phyloP scores from a whole-genome alignment of 179 eudicot genomes.

The Kewa caespitosa region DNA sequence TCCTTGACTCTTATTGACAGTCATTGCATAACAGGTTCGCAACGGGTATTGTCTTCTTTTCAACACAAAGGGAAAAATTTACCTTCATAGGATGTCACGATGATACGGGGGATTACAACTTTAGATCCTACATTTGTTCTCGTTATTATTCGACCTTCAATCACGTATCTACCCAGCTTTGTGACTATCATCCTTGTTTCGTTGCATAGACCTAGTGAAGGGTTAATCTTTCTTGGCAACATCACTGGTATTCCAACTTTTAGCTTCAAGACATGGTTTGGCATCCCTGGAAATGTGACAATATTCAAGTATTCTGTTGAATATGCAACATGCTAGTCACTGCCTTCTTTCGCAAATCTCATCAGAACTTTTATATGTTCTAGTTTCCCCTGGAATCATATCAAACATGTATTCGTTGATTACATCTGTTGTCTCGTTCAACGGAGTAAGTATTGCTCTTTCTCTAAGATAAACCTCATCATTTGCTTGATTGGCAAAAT shows the following conservation, averaged over 20 bases:
- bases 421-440: background rate
- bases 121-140: background rate
- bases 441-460: background rate
- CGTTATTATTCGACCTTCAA: background rate
- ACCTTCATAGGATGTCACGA: background rate
- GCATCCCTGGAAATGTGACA: background rate
- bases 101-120: slow-evolving; percentile 11
- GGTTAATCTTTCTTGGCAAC: background rate
- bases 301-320: background rate
- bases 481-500: background rate
- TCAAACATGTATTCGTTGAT: background rate
- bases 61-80: slow-evolving; percentile 9
- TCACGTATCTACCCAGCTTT: background rate
- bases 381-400: background rate
- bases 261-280: background rate
- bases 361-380: background rate
- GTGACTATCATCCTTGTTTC: slow-evolving; percentile 6
- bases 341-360: background rate
- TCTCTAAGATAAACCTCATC: slow-evolving; percentile 1
- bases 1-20: background rate
- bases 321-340: background rate
- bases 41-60: slow-evolving; percentile 21
- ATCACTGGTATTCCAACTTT: background rate
- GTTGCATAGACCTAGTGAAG: background rate
- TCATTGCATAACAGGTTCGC: slow-evolving; percentile 1